Conservation (phyloP, 129 eudicot species). For the Tagetes erecta region DNA sequence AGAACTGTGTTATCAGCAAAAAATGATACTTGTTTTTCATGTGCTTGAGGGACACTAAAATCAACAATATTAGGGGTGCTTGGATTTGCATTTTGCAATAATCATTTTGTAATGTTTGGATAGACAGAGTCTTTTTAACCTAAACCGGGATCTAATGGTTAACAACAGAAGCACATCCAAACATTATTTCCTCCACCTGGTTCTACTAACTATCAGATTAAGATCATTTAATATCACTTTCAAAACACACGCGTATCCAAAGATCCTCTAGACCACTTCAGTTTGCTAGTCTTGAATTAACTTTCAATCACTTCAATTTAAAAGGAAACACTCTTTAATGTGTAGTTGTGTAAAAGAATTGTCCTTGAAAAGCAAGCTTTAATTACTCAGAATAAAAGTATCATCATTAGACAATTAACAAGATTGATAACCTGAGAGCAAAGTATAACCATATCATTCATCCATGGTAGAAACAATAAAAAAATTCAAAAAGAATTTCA, state of each 20-base stretch:
- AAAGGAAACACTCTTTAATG: not conserved
- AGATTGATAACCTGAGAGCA: not conserved
- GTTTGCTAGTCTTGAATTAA: not conserved
- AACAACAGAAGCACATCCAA: not conserved
- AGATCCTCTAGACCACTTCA: not conserved
- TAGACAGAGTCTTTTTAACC: not conserved
- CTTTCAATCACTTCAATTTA: not conserved
- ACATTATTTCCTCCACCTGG: not conserved
- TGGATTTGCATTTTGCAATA: not conserved
- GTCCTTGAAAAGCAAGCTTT: not conserved
- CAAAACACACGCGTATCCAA: not conserved
- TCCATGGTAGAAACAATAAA: not conserved
- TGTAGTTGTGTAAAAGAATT: not conserved
- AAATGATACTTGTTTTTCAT: not conserved
- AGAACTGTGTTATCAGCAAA: not conserved
- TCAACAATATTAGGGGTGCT: not conserved
- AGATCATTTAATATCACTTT: not conserved
- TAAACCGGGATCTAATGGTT: not conserved
- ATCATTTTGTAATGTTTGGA: not conserved
- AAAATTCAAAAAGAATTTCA: not conserved
- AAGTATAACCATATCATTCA: not conserved
- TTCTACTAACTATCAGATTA: not conserved
- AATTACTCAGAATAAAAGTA: not conserved
- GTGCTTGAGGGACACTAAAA: not conserved
- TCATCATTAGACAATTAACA: not conserved